Percentiles rank a stretch among this genome's conserved stretches.
Conservation (phyloP, 2,329 filamentous ascomycete genomes). For the Phyllosticta ampelicida region DNA sequence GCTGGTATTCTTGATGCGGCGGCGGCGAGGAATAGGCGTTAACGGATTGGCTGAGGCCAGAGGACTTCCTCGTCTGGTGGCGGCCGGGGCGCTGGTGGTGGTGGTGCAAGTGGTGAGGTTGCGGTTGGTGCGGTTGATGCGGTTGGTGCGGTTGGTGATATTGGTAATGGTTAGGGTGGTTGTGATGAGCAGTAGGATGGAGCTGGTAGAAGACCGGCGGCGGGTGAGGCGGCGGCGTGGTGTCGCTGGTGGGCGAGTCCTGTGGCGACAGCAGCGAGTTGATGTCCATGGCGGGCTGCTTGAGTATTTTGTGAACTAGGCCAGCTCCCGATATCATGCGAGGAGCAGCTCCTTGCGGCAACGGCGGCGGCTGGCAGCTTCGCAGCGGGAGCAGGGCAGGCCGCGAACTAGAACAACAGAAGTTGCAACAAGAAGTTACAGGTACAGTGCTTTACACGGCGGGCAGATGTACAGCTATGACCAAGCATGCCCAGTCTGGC, state of each 20-base stretch:
- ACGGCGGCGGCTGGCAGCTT: neutral
- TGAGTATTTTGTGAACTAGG: neutral
- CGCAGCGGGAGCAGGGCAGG: neutral
- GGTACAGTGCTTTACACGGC: neutral
- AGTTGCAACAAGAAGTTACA: neutral
- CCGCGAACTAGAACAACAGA: neutral
- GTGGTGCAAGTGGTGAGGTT: conserved; percentile 16
- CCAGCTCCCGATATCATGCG: neutral
- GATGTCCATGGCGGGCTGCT: conserved; percentile 35
- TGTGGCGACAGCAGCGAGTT: conserved; percentile 39
- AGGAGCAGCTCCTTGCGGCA: neutral
- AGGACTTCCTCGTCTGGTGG: conserved; percentile 28
- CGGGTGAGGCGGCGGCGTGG: neutral
- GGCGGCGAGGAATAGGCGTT: conserved; percentile 21
- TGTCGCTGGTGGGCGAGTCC: conserved; percentile 30
- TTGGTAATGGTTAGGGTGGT: neutral
- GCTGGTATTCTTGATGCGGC: neutral
- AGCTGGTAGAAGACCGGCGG: neutral
- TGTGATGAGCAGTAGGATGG: conserved; percentile 5
- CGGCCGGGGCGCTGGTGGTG: conserved; percentile 18
- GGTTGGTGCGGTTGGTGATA: neutral
- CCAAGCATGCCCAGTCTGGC: neutral
- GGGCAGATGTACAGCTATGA: neutral
- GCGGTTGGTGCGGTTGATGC: neutral
- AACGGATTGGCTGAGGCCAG: conserved; percentile 34